Evolutionary conservation across 257 asterid genomes (phyloP), one percentile per base, ranked within the genome.

Genomic region (Nicotiana knightiana): DNA sequence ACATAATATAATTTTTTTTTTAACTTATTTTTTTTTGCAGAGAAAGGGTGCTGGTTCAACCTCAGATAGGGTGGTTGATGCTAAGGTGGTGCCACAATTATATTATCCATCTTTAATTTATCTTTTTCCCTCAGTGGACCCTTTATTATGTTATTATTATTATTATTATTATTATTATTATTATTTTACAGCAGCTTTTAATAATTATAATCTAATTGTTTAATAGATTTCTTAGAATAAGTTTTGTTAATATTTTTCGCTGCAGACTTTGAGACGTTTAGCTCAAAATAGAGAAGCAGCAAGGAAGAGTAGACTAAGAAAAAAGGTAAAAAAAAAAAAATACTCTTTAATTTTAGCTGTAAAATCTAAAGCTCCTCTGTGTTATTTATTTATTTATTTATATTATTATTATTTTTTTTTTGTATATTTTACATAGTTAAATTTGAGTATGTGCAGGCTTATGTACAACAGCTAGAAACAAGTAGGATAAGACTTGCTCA

Each of bases 231-330:
- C 1, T 5, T 17, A 18, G 39, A n/a, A 62, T 62, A 62, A 58
- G 4, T 64, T 54, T 57, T 18, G 1, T 11, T 58, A 24, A 64
- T 67, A 8, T 48, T 82, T 15, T 7, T 21, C 80, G 77, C 58
- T 84, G 17, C 92, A 96, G 99, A 93, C 97, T 54, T 53, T 96
- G 90, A 93, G 98, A 86, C 96, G 99, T 83, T 88, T 96, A 86
- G 99, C 99, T 63, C 99, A 96, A 84, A 96, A 96, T 87, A 89
- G 99, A 87, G 99, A 94, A 90, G 99, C 99, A 43, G 99, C 99
- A 82, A 92, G 88, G 86, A 96, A 94, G 85, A 96, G 99, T 92
- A 94, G 99, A 87, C 93, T 94, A 54, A 90, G 98, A 66, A 96
- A 94, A 86, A 96, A 96, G 96, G 99, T 95, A 6, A 21, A 57